phyloP scores from a whole-genome alignment of 208 protist species.

The Leishmania lainsoni region DNA sequence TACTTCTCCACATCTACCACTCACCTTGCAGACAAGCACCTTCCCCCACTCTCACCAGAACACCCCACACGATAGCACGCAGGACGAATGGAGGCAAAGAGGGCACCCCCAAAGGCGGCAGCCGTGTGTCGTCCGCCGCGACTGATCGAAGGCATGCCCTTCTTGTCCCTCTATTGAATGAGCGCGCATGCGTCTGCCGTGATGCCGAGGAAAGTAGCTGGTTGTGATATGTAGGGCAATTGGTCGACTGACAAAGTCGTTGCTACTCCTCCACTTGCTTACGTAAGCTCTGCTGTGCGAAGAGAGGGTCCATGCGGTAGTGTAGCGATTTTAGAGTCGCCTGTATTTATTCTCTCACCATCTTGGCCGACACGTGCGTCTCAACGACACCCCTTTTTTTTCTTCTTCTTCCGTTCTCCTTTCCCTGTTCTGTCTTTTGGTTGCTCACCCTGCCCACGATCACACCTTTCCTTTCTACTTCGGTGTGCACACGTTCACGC shows the following conservation, averaged over 20 bases:
- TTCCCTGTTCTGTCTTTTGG: not conserved
- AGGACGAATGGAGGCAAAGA: not conserved
- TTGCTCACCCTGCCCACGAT: not conserved
- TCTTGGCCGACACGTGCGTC: not conserved
- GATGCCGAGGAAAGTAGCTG: not conserved
- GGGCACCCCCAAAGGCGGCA: not conserved
- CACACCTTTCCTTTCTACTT: not conserved
- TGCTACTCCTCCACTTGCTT: not conserved
- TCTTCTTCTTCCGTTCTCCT: not conserved
- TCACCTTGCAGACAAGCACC: not conserved
- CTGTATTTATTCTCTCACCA: not conserved
- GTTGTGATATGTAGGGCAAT: not conserved
- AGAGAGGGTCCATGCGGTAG: not conserved
- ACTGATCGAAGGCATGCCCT: not conserved
- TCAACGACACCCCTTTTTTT: not conserved
- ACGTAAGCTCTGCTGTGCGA: not conserved
- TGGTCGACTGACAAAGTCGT: not conserved
- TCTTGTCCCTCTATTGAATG: not conserved
- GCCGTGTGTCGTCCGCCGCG: not conserved
- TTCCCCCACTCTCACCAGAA: not conserved
- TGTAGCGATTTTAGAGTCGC: not conserved
- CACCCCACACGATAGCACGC: not conserved
- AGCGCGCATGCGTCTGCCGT: not conserved
- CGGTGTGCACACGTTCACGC: not conserved
- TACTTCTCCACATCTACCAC: not conserved